Base-by-base conservation (phyloP, 1,284 basidiomycete genomes). In the Melampsora medusae region DNA sequence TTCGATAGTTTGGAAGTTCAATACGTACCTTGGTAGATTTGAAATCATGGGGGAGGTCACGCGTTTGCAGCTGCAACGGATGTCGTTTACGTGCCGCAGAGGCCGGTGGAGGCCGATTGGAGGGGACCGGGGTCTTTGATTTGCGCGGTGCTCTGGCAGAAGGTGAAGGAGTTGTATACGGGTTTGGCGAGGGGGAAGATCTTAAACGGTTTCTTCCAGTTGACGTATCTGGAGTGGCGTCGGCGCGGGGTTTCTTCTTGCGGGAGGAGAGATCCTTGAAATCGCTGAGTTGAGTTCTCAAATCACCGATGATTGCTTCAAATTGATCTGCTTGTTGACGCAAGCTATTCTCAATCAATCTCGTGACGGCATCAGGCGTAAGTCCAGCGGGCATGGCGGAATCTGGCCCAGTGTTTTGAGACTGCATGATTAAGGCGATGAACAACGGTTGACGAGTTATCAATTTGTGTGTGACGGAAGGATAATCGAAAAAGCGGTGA, bases 361-460 rank as follows among this genome's bases (percentile, higher is more conserved):
- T 12, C 25, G 53, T 12, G 9, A 56, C 53, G 53, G 53, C 19
- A 16, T n/a, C 53, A 9, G 17, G 53, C 2, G 53, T 56, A 14
- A 56, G 53, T n/a, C n/a, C n/a, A n/a, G n/a, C n/a, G 19, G 53
- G 53, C 53, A 56, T 14, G 19, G 17, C 14, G 10, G 4, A 7
- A 42, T 42, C 35, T 53, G 50, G 53, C 6, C 6, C 25, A 56
- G 10, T n/a, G 19, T n/a, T 7, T 56, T 56, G 53, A n/a, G 53
- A 56, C n/a, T 56, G 53, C 53, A 56, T 56, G 53, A 28, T 56
- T 12, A 56, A n/a, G 53, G 53, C 53, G 17, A 56, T 56, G 53
- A 56, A 56, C n/a, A 56, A n/a, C 6, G 53, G 53, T 56, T 56
- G 53, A 16, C 17, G 6, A 22, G 9, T n/a, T n/a, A 22, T 7